Conservation (phyloP, 202 grass and related monocot genomes). For the Elaeis oleifera region DNA sequence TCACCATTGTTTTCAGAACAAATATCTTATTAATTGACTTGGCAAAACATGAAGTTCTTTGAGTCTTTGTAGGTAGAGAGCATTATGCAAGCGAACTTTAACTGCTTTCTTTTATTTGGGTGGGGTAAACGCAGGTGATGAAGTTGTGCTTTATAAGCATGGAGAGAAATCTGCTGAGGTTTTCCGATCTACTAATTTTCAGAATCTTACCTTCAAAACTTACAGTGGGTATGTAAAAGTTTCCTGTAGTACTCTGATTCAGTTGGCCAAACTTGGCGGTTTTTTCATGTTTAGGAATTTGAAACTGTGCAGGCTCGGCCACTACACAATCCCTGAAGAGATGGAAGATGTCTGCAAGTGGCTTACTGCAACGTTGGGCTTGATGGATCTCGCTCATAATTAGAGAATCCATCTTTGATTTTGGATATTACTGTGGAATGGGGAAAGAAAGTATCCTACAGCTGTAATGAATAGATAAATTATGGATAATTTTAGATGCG, state of each 20-base stretch:
- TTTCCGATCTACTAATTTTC: constrained; percentile 67
- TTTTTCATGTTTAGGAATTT: background rate
- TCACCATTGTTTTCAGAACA: too few species aligned
- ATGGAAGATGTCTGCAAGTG: constrained; percentile 89
- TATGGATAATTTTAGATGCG: too few species aligned
- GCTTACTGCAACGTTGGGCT: constrained; percentile 44
- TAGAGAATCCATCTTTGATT: background rate
- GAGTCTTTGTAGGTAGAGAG: too few species aligned
- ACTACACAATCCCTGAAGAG: constrained; percentile 86
- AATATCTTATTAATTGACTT: too few species aligned
- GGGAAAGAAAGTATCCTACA: background rate
- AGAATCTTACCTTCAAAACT: constrained; percentile 64
- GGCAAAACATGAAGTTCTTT: too few species aligned
- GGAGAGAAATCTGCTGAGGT: constrained; percentile 70
- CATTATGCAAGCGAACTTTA: background rate
- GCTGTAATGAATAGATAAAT: too few species aligned
- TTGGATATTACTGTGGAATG: background rate
- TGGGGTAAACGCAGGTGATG: constrained; percentile 53
- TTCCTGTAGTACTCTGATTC: background rate
- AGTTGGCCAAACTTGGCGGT: background rate
- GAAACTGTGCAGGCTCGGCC: constrained; percentile 58
- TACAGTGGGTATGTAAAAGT: constrained; percentile 53
- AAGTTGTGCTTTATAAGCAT: constrained; percentile 77
- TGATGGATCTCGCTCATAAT: constrained; percentile 37
- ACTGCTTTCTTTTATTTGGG: constrained; percentile 14